Percentiles rank a stretch among this genome's conserved stretches.
Conservation (phyloP, 208 protist species). For the Trypanosoma cruzi region DNA sequence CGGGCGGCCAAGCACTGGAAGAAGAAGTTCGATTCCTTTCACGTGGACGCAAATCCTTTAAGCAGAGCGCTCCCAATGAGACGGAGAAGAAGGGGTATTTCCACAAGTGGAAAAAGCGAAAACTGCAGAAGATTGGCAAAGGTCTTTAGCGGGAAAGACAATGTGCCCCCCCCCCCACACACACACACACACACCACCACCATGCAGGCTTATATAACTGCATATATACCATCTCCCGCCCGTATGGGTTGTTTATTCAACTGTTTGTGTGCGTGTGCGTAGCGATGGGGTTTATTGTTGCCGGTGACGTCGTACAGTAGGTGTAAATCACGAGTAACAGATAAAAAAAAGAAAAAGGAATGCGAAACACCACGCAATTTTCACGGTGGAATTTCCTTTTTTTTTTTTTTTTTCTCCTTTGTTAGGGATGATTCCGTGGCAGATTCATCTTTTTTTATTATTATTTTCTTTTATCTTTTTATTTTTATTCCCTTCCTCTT, state of each 20-base stretch:
- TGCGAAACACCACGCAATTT: too few relatives aligned
- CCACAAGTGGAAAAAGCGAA: conserved; percentile 69
- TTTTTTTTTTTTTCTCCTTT: neutral
- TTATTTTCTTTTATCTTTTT: conserved; percentile 22
- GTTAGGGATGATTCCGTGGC: conserved; percentile 8
- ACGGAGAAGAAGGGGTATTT: conserved; percentile 38
- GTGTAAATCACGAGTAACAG: too few relatives aligned
- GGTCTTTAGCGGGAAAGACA: conserved; percentile 36
- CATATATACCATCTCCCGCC: too few relatives aligned
- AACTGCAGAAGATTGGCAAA: conserved; percentile 65
- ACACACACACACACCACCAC: too few relatives aligned
- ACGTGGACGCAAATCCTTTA: conserved; percentile 34
- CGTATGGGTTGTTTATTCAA: too few relatives aligned
- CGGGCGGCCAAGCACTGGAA: conserved; percentile 40
- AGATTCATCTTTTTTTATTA: conserved; percentile 5
- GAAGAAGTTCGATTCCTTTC: conserved; percentile 68
- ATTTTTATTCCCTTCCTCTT: conserved; percentile 11
- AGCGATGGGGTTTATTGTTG: too few relatives aligned
- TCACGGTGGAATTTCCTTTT: neutral
- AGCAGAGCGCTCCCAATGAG: conserved; percentile 26
- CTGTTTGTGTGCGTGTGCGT: too few relatives aligned
- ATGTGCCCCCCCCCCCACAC: neutral
- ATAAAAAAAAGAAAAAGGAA: too few relatives aligned
- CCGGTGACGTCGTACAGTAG: too few relatives aligned
- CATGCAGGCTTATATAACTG: too few relatives aligned